These are phyloP conservation scores for Mikania micrantha DNA, from an alignment of 129 eudicot species.

Conservation along the genomic window DNA sequence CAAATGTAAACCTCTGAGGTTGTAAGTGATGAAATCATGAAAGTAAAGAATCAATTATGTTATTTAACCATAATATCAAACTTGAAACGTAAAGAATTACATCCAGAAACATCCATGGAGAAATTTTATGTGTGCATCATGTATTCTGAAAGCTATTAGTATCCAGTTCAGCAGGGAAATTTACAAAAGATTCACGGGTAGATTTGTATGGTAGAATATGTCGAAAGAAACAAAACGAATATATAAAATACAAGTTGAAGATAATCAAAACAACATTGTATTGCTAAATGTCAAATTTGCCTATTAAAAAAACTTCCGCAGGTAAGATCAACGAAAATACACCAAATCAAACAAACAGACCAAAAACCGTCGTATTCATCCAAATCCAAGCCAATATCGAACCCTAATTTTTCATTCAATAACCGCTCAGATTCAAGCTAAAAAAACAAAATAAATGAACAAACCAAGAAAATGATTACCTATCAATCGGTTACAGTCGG, in stretches of 20 bases:
- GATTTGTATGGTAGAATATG: conserved; percentile 19
- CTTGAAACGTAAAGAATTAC: neutral
- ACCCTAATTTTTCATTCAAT: conserved; percentile 1
- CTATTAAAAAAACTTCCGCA: conserved; percentile 10
- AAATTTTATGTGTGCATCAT: neutral
- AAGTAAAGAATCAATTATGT: neutral
- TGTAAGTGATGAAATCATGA: neutral
- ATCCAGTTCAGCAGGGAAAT: neutral
- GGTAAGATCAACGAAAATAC: conserved; percentile 16
- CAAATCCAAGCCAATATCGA: conserved; percentile 1
- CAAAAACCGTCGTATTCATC: conserved; percentile 18
- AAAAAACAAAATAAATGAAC: neutral
- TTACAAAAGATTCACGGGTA: neutral
- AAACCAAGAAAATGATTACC: neutral
- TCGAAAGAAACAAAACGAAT: conserved; percentile 5
- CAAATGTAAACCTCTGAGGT: neutral
- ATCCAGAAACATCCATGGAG: neutral
- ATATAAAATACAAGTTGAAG: neutral
- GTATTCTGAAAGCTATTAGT: neutral
- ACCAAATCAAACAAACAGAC: conserved; percentile 41
- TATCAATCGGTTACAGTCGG: neutral
- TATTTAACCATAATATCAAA: neutral
- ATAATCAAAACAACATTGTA: conserved; percentile 27
- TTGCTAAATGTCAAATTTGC: conserved; percentile 18
- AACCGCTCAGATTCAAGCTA: conserved; percentile 13